phyloP scores from a whole-genome alignment of 2,329 filamentous ascomycete genomes.

The Amylocarpus encephaloides region DNA sequence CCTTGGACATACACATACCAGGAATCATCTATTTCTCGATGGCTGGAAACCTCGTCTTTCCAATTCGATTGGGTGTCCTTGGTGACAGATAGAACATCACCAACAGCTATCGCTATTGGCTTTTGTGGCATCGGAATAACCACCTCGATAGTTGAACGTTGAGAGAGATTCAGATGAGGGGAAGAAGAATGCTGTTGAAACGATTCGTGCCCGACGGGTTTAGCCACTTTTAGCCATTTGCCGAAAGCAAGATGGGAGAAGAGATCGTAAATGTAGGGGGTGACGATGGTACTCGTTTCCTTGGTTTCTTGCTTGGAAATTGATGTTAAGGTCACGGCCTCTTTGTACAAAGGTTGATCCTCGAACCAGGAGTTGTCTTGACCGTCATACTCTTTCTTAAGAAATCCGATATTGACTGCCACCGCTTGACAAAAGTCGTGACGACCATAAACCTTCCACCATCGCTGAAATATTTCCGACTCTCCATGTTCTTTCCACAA shows the following conservation, averaged over 20 bases:
- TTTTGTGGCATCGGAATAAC: neutral
- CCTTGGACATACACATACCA: constrained; percentile 69
- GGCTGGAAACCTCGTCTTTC: constrained; percentile 43
- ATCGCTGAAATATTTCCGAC: constrained; percentile 41
- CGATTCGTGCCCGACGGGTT: constrained; percentile 27
- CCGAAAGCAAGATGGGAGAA: constrained; percentile 60
- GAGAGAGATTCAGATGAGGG: constrained; percentile 6
- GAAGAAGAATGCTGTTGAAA: constrained; percentile 21
- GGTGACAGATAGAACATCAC: constrained; percentile 43
- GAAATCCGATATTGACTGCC: constrained; percentile 52
- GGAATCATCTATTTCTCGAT: constrained; percentile 40
- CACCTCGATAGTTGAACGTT: neutral
- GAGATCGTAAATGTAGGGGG: constrained; percentile 57
- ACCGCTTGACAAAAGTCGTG: constrained; percentile 60
- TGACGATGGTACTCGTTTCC: constrained; percentile 54
- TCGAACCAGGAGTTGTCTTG: constrained; percentile 20
- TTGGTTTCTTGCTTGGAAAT: constrained; percentile 26
- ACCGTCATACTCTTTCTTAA: constrained; percentile 58
- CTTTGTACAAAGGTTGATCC: constrained; percentile 34
- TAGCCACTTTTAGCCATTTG: constrained; percentile 39
- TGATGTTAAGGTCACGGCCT: constrained; percentile 28
- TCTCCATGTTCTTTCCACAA: constrained; percentile 39
- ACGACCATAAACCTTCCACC: constrained; percentile 46
- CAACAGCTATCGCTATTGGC: constrained; percentile 40
- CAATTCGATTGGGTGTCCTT: constrained; percentile 46